Evolutionary conservation across 164 flowering plant genomes (phyloP).

Genomic region (Umbellularia californica): DNA sequence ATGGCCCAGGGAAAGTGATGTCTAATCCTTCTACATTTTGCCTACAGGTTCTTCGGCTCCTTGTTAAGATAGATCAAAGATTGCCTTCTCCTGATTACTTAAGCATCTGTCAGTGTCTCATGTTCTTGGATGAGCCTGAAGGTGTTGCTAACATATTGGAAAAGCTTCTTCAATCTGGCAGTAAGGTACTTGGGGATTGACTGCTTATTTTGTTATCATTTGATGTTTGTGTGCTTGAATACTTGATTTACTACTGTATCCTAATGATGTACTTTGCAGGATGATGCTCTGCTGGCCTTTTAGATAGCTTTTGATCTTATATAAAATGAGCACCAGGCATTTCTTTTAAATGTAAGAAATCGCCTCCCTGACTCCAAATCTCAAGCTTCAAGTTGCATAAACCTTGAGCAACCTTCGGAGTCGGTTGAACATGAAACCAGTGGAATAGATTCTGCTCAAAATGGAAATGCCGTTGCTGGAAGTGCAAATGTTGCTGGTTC

Average conservation of each 20-base stretch:
- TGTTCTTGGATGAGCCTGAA: constrained; percentile 86
- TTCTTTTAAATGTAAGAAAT: constrained; percentile 76
- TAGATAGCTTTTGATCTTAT: constrained; percentile 96
- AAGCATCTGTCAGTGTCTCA: constrained; percentile 83
- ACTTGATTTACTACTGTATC: background rate
- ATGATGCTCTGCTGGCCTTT: constrained; percentile 82
- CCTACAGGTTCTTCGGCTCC: constrained; percentile 77
- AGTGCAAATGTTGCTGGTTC: constrained; percentile 12
- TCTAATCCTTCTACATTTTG: background rate
- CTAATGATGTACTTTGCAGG: constrained; percentile 30
- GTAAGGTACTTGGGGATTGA: constrained; percentile 34
- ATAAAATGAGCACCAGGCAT: constrained; percentile 96
- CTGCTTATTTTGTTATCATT: background rate
- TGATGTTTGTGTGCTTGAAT: background rate
- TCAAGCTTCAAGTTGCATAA: constrained; percentile 23
- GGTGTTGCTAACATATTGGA: constrained; percentile 70
- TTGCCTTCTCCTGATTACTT: constrained; percentile 75
- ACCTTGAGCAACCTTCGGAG: too few relatives aligned
- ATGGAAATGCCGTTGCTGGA: constrained; percentile 26
- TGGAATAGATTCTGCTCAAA: constrained; percentile 36
- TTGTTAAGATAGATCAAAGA: constrained; percentile 65
- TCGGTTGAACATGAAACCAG: constrained; percentile 28
- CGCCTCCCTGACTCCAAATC: constrained; percentile 51
- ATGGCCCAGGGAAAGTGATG: background rate
- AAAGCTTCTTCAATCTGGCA: constrained; percentile 58